Conservation (phyloP, 2,329 filamentous ascomycete species). For the Colletotrichum sidae region DNA sequence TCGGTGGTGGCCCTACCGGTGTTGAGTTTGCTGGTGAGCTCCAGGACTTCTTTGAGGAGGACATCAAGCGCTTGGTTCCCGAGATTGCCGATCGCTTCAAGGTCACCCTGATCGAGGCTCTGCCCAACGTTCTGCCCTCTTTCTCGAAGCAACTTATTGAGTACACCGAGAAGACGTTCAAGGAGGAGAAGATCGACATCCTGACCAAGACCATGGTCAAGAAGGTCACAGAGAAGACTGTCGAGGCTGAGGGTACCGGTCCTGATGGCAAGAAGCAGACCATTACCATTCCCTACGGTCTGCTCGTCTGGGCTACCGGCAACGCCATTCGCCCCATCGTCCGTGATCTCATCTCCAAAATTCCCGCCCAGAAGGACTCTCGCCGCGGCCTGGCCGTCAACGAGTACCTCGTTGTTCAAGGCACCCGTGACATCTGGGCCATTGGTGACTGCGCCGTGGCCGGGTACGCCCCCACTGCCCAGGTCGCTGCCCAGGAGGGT, state of each 20-base stretch:
- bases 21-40: conserved; percentile 99
- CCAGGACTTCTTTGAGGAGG: conserved; percentile 98
- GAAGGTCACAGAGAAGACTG: conserved; percentile 90
- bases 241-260: conserved; percentile 87
- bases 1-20: conserved; percentile 93
- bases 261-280: conserved; percentile 87
- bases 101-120: conserved; percentile 95
- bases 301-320: conserved; percentile 98
- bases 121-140: conserved; percentile 95
- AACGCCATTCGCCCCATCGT: conserved; percentile 92
- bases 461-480: conserved; percentile 96
- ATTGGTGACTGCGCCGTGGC: conserved; percentile 97
- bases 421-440: conserved; percentile 96
- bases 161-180: conserved; percentile 98
- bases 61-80: conserved; percentile 97
- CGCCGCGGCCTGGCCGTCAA: conserved; percentile 96
- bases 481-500: conserved; percentile 96
- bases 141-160: conserved; percentile 99
- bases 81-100: conserved; percentile 96
- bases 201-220: conserved; percentile 99
- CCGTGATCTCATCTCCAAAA: conserved; percentile 90
- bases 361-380: conserved; percentile 95
- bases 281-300: conserved; percentile 89
- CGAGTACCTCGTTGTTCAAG: conserved; percentile 98
- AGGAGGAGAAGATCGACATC: conserved; percentile 98